phyloP scores from a whole-genome alignment of 208 protist genomes.

The Leishmania amazonensis region DNA sequence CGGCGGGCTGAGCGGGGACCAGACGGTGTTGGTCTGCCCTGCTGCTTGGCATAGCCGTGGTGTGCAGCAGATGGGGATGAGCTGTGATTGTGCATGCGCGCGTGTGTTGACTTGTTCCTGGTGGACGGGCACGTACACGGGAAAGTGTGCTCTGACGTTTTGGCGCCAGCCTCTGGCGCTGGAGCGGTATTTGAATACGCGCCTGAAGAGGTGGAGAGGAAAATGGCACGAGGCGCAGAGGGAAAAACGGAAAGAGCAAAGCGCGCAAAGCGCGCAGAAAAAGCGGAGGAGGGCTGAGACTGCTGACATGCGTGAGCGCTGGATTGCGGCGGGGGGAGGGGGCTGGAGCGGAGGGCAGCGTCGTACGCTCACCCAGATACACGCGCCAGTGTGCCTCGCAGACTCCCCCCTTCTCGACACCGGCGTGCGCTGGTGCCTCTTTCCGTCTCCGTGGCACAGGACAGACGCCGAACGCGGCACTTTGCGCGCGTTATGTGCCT shows the following conservation, averaged over 20 bases:
- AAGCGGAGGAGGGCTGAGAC: not conserved
- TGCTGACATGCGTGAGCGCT: not conserved
- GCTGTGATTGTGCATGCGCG: too few relatives aligned
- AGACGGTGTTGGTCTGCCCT: too few relatives aligned
- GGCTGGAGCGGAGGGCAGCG: too few relatives aligned
- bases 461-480: too few relatives aligned
- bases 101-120: not conserved
- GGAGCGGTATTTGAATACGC: not conserved
- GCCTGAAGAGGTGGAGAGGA: not conserved
- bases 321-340: too few relatives aligned
- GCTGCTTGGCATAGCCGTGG: too few relatives aligned
- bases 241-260: not conserved
- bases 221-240: not conserved
- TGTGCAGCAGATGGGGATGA: too few relatives aligned
- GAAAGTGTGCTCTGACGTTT: not conserved
- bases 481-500: not conserved
- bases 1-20: too few relatives aligned
- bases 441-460: not conserved
- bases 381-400: too few relatives aligned
- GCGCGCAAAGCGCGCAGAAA: not conserved
- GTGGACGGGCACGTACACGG: not conserved
- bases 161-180: not conserved
- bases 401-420: too few relatives aligned
- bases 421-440: not conserved
- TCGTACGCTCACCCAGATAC: too few relatives aligned